phyloP scores from a whole-genome alignment of 176 grass and related monocot genomes.

The Triticum urartu region DNA sequence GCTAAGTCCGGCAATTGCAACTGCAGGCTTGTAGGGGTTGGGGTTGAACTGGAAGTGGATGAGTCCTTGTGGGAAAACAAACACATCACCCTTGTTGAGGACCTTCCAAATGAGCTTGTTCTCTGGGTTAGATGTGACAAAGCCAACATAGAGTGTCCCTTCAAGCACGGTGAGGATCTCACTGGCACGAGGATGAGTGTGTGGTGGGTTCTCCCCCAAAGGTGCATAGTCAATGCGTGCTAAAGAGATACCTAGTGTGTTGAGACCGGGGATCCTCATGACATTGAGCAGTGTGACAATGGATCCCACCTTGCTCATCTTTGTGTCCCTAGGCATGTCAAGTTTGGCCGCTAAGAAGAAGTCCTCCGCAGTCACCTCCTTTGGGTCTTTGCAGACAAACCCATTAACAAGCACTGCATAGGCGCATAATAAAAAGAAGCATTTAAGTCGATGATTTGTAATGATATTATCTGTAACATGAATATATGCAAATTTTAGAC shows the following conservation, averaged over 20 bases:
- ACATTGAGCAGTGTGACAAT: neutral
- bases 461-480: neutral
- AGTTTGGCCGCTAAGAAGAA: neutral
- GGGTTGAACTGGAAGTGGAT: neutral
- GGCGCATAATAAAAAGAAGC: neutral
- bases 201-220: neutral
- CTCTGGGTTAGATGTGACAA: neutral
- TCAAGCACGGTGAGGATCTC: neutral
- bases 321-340: neutral
- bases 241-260: neutral
- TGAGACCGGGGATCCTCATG: neutral
- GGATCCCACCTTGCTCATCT: neutral
- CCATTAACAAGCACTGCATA: neutral
- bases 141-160: neutral
- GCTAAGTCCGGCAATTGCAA: neutral
- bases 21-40: neutral
- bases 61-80: neutral
- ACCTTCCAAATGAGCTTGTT: neutral
- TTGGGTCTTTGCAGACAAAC: neutral
- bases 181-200: neutral
- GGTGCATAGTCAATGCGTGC: neutral
- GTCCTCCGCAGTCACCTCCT: neutral
- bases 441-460: neutral
- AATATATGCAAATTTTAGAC: neutral
- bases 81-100: neutral